Evolutionary conservation across 169 alveolate genomes (phyloP).

Genomic region (Cryptosporidium felis): DNA sequence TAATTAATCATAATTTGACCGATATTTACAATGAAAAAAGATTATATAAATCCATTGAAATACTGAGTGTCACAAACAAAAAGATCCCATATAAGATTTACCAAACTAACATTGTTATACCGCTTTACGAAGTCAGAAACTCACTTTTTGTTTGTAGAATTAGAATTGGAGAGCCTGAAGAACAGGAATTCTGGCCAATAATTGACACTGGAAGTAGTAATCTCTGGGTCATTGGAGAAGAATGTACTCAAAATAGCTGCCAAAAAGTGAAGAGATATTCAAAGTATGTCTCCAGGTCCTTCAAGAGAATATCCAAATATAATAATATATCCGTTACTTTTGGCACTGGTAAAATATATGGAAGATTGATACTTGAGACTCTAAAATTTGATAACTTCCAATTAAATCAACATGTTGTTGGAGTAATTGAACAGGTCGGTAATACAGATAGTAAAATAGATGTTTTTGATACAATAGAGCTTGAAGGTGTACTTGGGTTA

Average conservation of each 20-base stretch:
- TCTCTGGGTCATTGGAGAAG: constrained; percentile 82
- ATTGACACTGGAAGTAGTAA: constrained; percentile 87
- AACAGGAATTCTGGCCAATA: constrained; percentile 82
- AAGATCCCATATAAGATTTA: constrained; percentile 7
- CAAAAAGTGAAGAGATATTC: constrained; percentile 73
- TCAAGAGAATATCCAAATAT: constrained; percentile 77
- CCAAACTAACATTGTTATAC: constrained; percentile 27
- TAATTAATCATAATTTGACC: background rate
- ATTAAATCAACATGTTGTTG: constrained; percentile 82
- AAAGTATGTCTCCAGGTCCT: constrained; percentile 73
- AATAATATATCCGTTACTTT: constrained; percentile 81
- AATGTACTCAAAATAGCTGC: constrained; percentile 80
- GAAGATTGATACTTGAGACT: constrained; percentile 81
- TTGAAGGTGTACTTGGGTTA: constrained; percentile 88
- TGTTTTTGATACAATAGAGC: constrained; percentile 80
- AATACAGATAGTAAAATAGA: constrained; percentile 70
- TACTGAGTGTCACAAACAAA: background rate
- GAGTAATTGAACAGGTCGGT: constrained; percentile 81
- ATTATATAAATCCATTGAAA: background rate
- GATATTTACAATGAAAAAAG: background rate
- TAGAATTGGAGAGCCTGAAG: constrained; percentile 81
- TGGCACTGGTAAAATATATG: constrained; percentile 88
- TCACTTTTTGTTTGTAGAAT: constrained; percentile 47
- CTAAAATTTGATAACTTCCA: constrained; percentile 79
- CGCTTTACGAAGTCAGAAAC: constrained; percentile 34